A percentile compares a stretch with the other conserved stretches of the same genome.
Conservation (phyloP, 441 rosid species). For the California macrophylla region DNA sequence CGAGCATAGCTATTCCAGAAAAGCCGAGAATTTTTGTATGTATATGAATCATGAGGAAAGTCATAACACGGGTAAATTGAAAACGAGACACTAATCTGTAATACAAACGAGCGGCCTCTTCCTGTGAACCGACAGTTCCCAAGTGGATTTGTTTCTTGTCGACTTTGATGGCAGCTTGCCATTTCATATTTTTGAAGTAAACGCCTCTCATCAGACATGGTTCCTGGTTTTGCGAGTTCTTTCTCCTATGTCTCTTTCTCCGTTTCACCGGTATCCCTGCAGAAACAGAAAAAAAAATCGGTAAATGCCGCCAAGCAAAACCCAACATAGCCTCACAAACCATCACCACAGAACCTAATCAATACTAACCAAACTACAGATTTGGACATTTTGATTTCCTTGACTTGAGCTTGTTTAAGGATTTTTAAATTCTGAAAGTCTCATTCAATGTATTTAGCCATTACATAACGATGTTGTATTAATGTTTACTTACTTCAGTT, state of each 20-base stretch:
- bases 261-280: slow-evolving; percentile 72
- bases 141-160: slow-evolving; percentile 93
- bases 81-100: slow-evolving; percentile 48
- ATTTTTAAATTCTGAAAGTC: not conserved
- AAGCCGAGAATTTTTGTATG: too few relatives aligned
- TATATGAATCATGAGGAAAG: too few relatives aligned
- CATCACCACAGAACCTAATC: not conserved
- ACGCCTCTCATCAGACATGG: slow-evolving; percentile 95
- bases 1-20: too few relatives aligned
- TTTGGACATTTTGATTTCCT: not conserved
- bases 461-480: not conserved
- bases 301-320: not conserved
- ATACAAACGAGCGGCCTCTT: slow-evolving; percentile 87
- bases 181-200: slow-evolving; percentile 93
- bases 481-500: not conserved
- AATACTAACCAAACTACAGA: not conserved
- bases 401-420: not conserved
- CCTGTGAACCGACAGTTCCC: slow-evolving; percentile 87
- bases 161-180: slow-evolving; percentile 98
- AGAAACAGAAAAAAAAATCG: slow-evolving; percentile 9
- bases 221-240: slow-evolving; percentile 78
- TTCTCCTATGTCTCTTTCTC: slow-evolving; percentile 82
- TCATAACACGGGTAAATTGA: not conserved
- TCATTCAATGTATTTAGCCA: not conserved
- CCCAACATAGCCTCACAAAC: too few relatives aligned